Evolutionary conservation across 2,329 filamentous ascomycete genomes (phyloP), one percentile per base, ranked within the genome.

Genomic region (Colletotrichum salicis): DNA sequence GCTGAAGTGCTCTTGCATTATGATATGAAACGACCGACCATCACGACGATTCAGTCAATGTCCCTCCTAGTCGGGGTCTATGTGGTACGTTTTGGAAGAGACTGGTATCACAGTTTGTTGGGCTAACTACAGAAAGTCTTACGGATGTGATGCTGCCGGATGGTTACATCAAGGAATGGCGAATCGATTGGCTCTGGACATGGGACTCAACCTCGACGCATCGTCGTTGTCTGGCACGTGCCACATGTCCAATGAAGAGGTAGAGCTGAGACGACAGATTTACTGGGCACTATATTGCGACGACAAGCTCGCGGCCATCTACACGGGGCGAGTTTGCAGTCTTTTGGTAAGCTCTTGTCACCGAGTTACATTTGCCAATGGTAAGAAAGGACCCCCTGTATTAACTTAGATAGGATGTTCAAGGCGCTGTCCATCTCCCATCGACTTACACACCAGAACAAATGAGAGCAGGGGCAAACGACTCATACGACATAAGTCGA

Each of bases 141-240:
- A 77, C 12, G 81, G 81, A 3, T 76, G 76, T 5, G 81, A 82
- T 71, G 80, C 80, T 3, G 77, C 79, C 1, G 79, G 80, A 2
- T 82, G 80, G 80, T 76, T 82, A 10, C 77, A 81, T 54, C 78
- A 81, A n/a, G 81, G 81, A 1, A 82, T 82, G 78, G 81, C 81
- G 1, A 78, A 74, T 59, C 76, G 80, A 3, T 66, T 83, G 13
- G 78, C 77, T 11, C 76, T 82, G 0, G 81, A 83, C 35, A 81
- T 83, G 80, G 81, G 81, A 1, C 72, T 83, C 0, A 82, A 83
- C 33, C 73, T 82, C 13, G 80, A 83, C 33, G 75, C 78, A 1
- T 73, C 76, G 1, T 76, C 76, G 12, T 70, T 81, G 5, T 73
- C 74, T 13, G 76, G 76, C 19, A 75, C 79, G 10, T 66, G 48